A percentile compares a stretch with the other conserved stretches of the same genome.
Evolutionary conservation across 2,329 filamentous ascomycete genomes (phyloP).

Genomic region (Fusarium sp.): DNA sequence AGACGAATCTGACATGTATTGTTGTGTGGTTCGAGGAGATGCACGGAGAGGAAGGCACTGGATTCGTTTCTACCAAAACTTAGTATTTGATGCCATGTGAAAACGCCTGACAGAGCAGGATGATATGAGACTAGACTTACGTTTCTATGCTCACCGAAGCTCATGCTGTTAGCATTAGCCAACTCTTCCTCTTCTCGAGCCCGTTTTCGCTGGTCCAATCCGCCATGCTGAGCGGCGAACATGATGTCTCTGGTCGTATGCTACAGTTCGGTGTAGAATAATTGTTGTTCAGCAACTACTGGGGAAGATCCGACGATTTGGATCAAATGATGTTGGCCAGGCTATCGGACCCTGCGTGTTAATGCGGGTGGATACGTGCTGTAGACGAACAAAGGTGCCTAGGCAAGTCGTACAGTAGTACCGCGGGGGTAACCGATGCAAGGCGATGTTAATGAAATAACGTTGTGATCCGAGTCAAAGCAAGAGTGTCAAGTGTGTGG

Average conservation of each 20-base stretch:
- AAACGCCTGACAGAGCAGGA: not conserved
- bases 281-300: constrained; percentile 18
- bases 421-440: constrained; percentile 38
- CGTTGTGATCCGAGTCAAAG: constrained; percentile 20
- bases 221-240: constrained; percentile 52
- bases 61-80: constrained; percentile 63
- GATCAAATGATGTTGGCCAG: constrained; percentile 32
- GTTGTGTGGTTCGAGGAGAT: constrained; percentile 55
- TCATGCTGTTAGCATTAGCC: constrained; percentile 53
- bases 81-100: constrained; percentile 24
- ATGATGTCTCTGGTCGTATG: constrained; percentile 48
- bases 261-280: constrained; percentile 12
- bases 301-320: constrained; percentile 18
- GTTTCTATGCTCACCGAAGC: constrained; percentile 65
- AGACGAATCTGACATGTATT: constrained; percentile 50
- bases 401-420: constrained; percentile 21
- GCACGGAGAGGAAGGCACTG: constrained; percentile 66
- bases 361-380: constrained; percentile 45
- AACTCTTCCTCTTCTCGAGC: constrained; percentile 61
- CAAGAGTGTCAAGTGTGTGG: constrained; percentile 6
- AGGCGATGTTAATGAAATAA: constrained; percentile 26
- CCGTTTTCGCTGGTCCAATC: constrained; percentile 60
- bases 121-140: constrained; percentile 55
- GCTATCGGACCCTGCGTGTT: constrained; percentile 42
- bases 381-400: constrained; percentile 33